Conservation (phyloP, 2,329 filamentous ascomycete genomes). For the Fusarium verrucosum region DNA sequence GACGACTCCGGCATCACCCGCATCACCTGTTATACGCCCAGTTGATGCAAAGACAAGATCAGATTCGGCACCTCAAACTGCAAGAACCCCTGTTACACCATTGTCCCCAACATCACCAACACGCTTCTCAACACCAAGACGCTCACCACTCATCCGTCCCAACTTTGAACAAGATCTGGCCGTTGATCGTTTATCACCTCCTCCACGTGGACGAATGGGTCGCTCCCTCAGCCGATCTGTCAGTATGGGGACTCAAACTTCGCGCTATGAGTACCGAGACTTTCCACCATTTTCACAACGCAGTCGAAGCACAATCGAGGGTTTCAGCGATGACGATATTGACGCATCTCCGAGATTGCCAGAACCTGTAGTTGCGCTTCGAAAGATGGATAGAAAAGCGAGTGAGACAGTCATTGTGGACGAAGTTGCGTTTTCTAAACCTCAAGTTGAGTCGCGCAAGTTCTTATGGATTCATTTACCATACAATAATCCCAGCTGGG, state of each 20-base stretch:
- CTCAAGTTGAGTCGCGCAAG: slow-evolving; percentile 52
- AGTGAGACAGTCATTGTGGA: slow-evolving; percentile 46
- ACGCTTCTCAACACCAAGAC: slow-evolving; percentile 44
- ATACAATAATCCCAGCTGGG: slow-evolving; percentile 67
- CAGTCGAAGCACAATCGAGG: slow-evolving; percentile 46
- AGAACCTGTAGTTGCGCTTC: slow-evolving; percentile 47
- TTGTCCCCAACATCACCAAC: slow-evolving; percentile 43
- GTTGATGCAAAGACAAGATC: slow-evolving; percentile 42
- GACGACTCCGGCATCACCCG: slow-evolving; percentile 39
- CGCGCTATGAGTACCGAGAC: slow-evolving; percentile 47
- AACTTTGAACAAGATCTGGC: slow-evolving; percentile 53
- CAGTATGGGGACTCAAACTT: slow-evolving; percentile 48
- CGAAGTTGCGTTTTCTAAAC: slow-evolving; percentile 47
- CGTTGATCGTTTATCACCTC: slow-evolving; percentile 52
- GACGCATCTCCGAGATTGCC: slow-evolving; percentile 48
- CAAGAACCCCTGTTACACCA: slow-evolving; percentile 36
- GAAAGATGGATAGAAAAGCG: slow-evolving; percentile 34
- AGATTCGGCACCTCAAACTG: slow-evolving; percentile 44
- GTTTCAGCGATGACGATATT: slow-evolving; percentile 41
- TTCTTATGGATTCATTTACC: slow-evolving; percentile 68
- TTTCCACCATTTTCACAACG: slow-evolving; percentile 51
- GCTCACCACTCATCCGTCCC: slow-evolving; percentile 49
- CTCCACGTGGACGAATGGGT: slow-evolving; percentile 44
- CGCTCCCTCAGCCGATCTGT: slow-evolving; percentile 49
- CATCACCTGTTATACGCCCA: slow-evolving; percentile 47